A percentile compares a stretch with the other conserved stretches of the same genome.
These are phyloP conservation scores for Eucalyptus cladocalyx DNA, from an alignment of 345 rosid genomes.

Conservation along the genomic window DNA sequence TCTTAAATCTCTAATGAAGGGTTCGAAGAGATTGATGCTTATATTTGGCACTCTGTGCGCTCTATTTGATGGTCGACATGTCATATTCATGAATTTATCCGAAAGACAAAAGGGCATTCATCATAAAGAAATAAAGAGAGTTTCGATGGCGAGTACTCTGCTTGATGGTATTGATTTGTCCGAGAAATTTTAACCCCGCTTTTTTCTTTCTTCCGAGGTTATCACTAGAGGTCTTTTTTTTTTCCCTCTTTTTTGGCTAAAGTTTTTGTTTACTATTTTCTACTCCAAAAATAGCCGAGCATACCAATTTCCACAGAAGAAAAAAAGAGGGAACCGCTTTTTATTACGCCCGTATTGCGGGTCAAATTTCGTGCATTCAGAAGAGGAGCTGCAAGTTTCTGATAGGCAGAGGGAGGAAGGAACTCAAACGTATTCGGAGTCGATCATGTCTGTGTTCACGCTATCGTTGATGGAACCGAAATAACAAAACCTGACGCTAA, in stretches of 20 bases:
- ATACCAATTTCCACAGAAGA: background rate
- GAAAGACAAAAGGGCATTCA: background rate
- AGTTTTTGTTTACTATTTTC: background rate
- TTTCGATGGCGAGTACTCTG: background rate
- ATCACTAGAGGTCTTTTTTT: background rate
- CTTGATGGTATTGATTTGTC: background rate
- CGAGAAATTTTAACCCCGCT: background rate
- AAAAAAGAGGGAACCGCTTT: background rate
- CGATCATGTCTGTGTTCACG: background rate
- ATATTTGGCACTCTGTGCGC: background rate
- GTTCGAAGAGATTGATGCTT: background rate
- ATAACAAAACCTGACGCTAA: background rate
- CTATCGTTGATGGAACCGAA: background rate
- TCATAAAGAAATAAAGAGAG: background rate
- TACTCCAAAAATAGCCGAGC: background rate
- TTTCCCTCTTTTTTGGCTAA: background rate
- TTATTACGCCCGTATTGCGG: background rate
- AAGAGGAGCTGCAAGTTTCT: background rate
- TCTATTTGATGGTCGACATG: background rate
- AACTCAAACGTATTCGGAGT: background rate
- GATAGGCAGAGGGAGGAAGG: background rate
- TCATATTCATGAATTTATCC: background rate
- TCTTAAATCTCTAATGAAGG: background rate
- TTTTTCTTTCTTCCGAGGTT: background rate
- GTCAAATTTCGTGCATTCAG: background rate